These are phyloP conservation scores for Stenogyne calaminthoides DNA, from an alignment of 305 asterid species.

Conservation along the genomic window DNA sequence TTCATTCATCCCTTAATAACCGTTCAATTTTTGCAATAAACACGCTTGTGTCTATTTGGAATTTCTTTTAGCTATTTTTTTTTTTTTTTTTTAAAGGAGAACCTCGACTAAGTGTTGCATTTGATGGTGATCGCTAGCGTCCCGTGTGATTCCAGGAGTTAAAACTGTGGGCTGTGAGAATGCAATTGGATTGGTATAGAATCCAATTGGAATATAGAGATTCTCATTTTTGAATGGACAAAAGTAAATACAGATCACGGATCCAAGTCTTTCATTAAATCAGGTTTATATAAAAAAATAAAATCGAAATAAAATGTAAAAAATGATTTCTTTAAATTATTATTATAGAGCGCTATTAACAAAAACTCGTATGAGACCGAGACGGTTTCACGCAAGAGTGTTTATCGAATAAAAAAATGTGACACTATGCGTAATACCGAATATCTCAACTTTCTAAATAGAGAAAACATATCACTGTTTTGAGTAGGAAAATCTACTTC, in stretches of 20 bases:
- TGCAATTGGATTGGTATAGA: constrained; percentile 26
- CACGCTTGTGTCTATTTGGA: constrained; percentile 3
- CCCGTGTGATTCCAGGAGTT: constrained; percentile 9
- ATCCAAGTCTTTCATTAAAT: background rate
- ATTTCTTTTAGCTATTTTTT: background rate
- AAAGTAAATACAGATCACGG: background rate
- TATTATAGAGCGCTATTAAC: no score
- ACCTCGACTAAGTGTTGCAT: background rate
- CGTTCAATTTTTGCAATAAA: constrained; percentile 1
- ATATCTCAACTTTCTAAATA: no score
- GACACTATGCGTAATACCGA: no score
- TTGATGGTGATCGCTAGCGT: constrained; percentile 23
- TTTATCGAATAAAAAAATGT: background rate
- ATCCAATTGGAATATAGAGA: background rate
- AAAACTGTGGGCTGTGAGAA: constrained; percentile 21
- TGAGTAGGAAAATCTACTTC: no score
- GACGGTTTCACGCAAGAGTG: no score
- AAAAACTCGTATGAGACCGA: no score
- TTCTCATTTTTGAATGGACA: background rate
- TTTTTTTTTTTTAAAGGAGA: no score
- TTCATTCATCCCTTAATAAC: constrained; percentile 20
- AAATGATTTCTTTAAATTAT: no score
- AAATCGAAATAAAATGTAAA: background rate
- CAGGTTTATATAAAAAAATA: no score
- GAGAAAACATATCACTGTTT: no score